Conservation (phyloP, 345 rosid species). For the Brassica nigra region DNA sequence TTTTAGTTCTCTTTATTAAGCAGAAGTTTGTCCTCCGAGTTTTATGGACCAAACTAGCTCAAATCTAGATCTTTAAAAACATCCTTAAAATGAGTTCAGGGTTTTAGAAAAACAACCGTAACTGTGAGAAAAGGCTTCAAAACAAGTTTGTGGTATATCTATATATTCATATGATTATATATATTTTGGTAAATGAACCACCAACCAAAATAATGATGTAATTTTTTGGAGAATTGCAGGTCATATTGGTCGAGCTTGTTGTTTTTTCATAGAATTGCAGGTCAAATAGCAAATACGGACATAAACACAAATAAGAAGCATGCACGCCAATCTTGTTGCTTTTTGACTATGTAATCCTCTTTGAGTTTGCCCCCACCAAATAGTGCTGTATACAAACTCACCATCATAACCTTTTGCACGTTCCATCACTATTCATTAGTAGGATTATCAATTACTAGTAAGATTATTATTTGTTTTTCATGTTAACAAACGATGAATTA, state of each 20-base stretch:
- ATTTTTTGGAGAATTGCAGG: not conserved
- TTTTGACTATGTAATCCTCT: not conserved
- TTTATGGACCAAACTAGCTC: not conserved
- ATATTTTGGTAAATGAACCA: not conserved
- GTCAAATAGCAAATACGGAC: not conserved
- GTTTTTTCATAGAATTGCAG: not conserved
- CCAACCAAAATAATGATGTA: not conserved
- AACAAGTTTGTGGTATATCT: not conserved
- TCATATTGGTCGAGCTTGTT: not conserved
- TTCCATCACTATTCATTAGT: conserved; percentile 18
- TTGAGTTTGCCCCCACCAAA: not conserved
- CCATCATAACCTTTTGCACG: conserved; percentile 31
- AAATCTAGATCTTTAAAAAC: not conserved
- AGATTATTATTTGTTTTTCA: too few species aligned
- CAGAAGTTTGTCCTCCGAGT: not conserved
- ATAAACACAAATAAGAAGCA: not conserved
- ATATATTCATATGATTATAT: not conserved
- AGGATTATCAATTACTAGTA: not conserved
- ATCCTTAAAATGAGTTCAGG: not conserved
- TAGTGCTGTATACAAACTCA: conserved; percentile 10
- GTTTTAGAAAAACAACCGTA: not conserved
- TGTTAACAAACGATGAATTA: not conserved
- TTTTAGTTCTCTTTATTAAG: too few species aligned
- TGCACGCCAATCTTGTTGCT: not conserved
- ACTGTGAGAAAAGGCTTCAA: not conserved